Conservation (phyloP, 768 basidiomycete species). For the Vararia minispora region DNA sequence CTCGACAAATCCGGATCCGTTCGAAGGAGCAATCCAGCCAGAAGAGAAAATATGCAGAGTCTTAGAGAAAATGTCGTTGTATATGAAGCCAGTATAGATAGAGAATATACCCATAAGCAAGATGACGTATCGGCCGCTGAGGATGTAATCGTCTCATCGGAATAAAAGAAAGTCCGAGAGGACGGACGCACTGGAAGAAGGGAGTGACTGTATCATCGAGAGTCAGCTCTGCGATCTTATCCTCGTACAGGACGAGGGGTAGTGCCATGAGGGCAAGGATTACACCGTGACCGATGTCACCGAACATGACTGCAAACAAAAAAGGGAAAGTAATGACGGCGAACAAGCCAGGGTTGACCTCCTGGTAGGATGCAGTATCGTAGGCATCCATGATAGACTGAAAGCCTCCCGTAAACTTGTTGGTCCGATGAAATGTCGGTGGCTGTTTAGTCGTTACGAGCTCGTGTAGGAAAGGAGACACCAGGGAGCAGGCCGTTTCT, state of each 20-base stretch:
- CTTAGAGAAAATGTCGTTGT: conserved; percentile 97
- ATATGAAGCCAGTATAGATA: conserved; percentile 90
- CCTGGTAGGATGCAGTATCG: conserved; percentile 86
- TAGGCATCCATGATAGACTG: conserved; percentile 97
- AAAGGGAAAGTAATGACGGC: conserved; percentile 90
- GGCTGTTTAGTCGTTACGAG: conserved; percentile 80
- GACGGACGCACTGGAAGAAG: conserved; percentile 75
- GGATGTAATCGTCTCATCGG: conserved; percentile 15
- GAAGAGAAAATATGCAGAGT: conserved; percentile 78
- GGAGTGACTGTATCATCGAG: conserved; percentile 77
- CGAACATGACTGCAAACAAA: conserved; percentile 98
- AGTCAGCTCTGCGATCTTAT: conserved; percentile 55
- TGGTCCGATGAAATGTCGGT: conserved; percentile 87
- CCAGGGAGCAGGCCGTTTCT: conserved; percentile 85
- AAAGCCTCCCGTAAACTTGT: conserved; percentile 92
- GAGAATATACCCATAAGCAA: conserved; percentile 93
- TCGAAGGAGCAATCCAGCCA: conserved; percentile 69
- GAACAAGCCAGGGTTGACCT: conserved; percentile 91
- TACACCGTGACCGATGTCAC: conserved; percentile 90
- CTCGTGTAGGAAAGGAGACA: conserved; percentile 86
- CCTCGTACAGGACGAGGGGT: conserved; percentile 77
- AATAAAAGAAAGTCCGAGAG: not conserved
- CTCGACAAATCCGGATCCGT: conserved; percentile 28
- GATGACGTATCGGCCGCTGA: conserved; percentile 93
- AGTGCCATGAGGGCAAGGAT: conserved; percentile 67